A percentile compares a stretch with the other conserved stretches of the same genome.
phyloP scores from a whole-genome alignment of 1,139 yeast species.

The Geotrichum candidum region DNA sequence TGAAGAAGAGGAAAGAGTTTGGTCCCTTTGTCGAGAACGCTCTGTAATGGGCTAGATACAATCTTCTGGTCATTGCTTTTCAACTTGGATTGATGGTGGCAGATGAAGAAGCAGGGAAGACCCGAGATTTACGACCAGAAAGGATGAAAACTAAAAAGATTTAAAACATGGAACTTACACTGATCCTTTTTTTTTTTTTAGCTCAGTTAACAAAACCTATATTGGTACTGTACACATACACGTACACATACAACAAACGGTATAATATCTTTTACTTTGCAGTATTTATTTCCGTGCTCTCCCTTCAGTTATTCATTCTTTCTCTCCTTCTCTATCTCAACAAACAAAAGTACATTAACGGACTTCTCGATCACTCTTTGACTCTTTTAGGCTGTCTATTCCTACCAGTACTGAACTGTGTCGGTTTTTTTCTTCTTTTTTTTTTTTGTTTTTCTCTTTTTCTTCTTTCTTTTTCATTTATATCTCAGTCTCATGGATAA shows the following conservation, averaged over 20 bases:
- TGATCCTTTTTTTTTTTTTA: too few species aligned
- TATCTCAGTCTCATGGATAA: slow-evolving; percentile 3
- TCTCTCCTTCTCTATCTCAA: not conserved
- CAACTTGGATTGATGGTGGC: not conserved
- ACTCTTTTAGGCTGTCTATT: not conserved
- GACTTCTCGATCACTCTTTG: not conserved
- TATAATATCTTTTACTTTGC: not conserved
- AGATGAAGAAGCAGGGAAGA: not conserved
- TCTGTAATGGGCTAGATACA: not conserved
- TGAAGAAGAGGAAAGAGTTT: not conserved
- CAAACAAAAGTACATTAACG: not conserved
- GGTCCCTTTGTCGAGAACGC: not conserved
- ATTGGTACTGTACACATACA: not conserved
- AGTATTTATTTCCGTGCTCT: not conserved
- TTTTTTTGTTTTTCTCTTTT: not conserved
- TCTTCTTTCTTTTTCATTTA: not conserved
- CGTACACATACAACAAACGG: not conserved
- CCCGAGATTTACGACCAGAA: not conserved
- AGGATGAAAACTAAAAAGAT: not conserved
- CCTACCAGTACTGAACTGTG: not conserved
- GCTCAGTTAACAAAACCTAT: too few species aligned
- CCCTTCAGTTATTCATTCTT: not conserved
- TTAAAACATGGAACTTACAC: not conserved
- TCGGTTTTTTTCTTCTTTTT: not conserved
- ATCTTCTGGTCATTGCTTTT: not conserved